Conservation (phyloP, 1,284 basidiomycete species). For the Exsudoporus floridanus region DNA sequence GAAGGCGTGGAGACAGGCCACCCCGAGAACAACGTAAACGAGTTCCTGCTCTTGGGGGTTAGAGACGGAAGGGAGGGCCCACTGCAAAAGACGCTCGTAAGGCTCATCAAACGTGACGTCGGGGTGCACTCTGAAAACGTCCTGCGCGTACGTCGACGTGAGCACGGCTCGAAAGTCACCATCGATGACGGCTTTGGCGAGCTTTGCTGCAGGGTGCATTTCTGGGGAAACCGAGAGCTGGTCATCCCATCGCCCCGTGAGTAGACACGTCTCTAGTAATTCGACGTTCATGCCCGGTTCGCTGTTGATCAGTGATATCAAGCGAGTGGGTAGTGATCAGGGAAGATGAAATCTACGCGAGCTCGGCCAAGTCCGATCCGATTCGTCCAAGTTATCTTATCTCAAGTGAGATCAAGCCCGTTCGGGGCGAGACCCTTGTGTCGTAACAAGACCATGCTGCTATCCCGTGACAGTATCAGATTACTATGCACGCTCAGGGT, state of each 20-base stretch:
- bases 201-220: constrained; percentile 20
- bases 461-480: constrained; percentile 1
- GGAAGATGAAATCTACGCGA: background rate
- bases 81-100: constrained; percentile 36
- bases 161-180: constrained; percentile 52
- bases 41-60: constrained; percentile 43
- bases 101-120: constrained; percentile 17
- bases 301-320: constrained; percentile 1
- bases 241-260: constrained; percentile 51
- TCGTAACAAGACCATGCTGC: too few relatives aligned
- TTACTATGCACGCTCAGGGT: constrained; percentile 1
- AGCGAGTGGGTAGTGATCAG: background rate
- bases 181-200: constrained; percentile 47
- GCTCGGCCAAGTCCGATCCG: constrained; percentile 9
- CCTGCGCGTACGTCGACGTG: constrained; percentile 48
- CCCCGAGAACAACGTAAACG: constrained; percentile 63
- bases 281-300: constrained; percentile 32
- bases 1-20: constrained; percentile 87
- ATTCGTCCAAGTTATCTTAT: constrained; percentile 17
- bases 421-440: too few relatives aligned
- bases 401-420: constrained; percentile 2
- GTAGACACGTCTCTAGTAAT: constrained; percentile 49
- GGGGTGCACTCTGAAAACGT: constrained; percentile 41
- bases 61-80: constrained; percentile 22
- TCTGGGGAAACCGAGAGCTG: constrained; percentile 13